A percentile compares a stretch with the other conserved stretches of the same genome.
Evolutionary conservation across 2,329 filamentous ascomycete species (phyloP).

Genomic region (Penicillium sp.): DNA sequence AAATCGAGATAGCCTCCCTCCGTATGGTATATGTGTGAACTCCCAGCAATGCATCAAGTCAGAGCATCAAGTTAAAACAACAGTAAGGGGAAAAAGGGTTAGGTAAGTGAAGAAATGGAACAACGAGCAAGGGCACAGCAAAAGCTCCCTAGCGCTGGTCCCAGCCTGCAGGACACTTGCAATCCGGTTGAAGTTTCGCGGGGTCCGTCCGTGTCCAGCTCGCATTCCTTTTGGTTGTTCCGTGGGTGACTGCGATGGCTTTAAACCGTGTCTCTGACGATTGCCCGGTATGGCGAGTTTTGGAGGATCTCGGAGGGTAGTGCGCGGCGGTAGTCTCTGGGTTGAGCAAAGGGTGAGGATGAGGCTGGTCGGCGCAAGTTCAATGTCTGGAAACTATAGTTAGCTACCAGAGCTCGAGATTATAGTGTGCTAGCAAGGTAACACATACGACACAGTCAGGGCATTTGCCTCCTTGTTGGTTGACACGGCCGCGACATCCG

Average conservation of each 20-base stretch:
- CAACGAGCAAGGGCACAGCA: constrained; percentile 13
- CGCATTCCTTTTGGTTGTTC: constrained; percentile 1
- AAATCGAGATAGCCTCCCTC: constrained; percentile 30
- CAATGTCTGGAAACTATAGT: constrained; percentile 31
- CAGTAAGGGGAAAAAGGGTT: constrained; percentile 17
- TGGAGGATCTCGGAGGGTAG: constrained; percentile 40
- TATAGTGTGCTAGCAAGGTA: not conserved
- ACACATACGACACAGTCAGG: constrained; percentile 50
- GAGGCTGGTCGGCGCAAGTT: constrained; percentile 46
- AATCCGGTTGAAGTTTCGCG: constrained; percentile 16
- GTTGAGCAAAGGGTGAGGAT: constrained; percentile 47
- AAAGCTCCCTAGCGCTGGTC: constrained; percentile 18
- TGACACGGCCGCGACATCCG: constrained; percentile 53
- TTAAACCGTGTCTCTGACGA: constrained; percentile 25
- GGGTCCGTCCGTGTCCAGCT: constrained; percentile 9
- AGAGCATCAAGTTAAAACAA: constrained; percentile 21
- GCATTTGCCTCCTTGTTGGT: constrained; percentile 49
- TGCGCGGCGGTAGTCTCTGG: constrained; percentile 42
- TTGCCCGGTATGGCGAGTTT: constrained; percentile 32
- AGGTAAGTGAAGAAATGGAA: constrained; percentile 15
- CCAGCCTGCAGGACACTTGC: constrained; percentile 26
- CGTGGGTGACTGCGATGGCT: constrained; percentile 7
- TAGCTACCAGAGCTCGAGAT: constrained; percentile 1
- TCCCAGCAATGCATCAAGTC: constrained; percentile 38
- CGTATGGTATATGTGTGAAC: constrained; percentile 34